Percentiles rank a stretch among this genome's conserved stretches.
phyloP scores from a whole-genome alignment of 2,329 filamentous ascomycete species.

The Scedosporium aurantiacum region DNA sequence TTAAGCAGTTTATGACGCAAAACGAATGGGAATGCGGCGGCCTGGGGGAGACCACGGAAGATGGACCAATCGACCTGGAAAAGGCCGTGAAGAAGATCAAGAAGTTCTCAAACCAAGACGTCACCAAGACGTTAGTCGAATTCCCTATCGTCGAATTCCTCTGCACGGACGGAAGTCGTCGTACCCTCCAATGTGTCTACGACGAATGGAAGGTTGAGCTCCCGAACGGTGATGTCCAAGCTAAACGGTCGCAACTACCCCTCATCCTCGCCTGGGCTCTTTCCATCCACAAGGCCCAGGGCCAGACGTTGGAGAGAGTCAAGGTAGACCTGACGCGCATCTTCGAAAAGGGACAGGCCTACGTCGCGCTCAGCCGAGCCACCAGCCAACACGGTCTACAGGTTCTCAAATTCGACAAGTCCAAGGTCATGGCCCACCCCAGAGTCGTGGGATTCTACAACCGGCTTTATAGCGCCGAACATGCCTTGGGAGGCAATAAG shows the following conservation, averaged over 20 bases:
- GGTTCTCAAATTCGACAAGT: conserved; percentile 77
- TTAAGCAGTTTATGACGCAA: conserved; percentile 62
- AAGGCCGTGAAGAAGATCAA: conserved; percentile 48
- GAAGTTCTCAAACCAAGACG: conserved; percentile 27
- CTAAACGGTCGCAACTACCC: conserved; percentile 70
- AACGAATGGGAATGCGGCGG: conserved; percentile 29
- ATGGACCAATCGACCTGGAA: conserved; percentile 31
- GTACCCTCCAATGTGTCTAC: conserved; percentile 49
- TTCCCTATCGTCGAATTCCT: conserved; percentile 82
- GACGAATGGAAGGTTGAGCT: conserved; percentile 96
- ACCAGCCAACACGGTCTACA: conserved; percentile 79
- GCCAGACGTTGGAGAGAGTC: conserved; percentile 84
- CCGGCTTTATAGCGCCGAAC: conserved; percentile 64
- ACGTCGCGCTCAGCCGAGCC: conserved; percentile 89
- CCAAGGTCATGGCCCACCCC: conserved; percentile 88
- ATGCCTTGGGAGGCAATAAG: conserved; percentile 22
- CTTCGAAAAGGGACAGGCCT: conserved; percentile 96
- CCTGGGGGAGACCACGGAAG: conserved; percentile 29
- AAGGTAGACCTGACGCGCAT: conserved; percentile 87
- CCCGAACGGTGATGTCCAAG: conserved; percentile 89
- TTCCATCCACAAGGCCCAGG: conserved; percentile 96
- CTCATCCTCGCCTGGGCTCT: conserved; percentile 94
- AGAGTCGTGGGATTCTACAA: conserved; percentile 78
- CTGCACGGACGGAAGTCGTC: conserved; percentile 60
- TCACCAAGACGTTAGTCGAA: conserved; percentile 37